Evolutionary conservation across 805 yeast species (phyloP).

Genomic region (Kuraishia molischiana): DNA sequence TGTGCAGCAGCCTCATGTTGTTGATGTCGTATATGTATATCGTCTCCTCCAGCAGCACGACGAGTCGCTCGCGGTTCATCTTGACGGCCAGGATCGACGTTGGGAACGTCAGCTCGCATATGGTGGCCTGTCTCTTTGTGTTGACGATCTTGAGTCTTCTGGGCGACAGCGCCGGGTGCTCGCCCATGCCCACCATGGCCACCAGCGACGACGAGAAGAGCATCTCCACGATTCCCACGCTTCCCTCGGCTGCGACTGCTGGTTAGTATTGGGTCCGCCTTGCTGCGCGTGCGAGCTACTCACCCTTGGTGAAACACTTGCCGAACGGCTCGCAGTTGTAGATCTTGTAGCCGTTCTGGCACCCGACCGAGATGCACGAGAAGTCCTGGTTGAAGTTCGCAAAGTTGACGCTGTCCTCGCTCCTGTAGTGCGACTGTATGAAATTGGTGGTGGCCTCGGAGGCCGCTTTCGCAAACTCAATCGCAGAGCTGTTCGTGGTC

Average conservation of each 20-base stretch:
- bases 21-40: constrained; percentile 85
- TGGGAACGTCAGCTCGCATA: constrained; percentile 88
- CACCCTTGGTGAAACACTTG: constrained; percentile 40
- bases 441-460: constrained; percentile 5
- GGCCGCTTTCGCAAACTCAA: constrained; percentile 4
- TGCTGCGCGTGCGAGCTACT: not conserved
- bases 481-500: constrained; percentile 5
- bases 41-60: constrained; percentile 78
- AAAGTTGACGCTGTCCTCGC: constrained; percentile 25
- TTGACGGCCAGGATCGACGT: constrained; percentile 65
- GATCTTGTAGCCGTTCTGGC: constrained; percentile 55
- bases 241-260: constrained; percentile 27
- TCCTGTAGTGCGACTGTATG: constrained; percentile 6
- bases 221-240: constrained; percentile 83
- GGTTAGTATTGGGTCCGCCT: too few species aligned
- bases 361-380: constrained; percentile 67
- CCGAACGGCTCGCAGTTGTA: constrained; percentile 85
- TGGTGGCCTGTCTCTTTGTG: constrained; percentile 57
- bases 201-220: constrained; percentile 77
- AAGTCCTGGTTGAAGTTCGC: constrained; percentile 85
- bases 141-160: constrained; percentile 75
- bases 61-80: constrained; percentile 73
- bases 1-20: constrained; percentile 74
- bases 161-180: constrained; percentile 67
- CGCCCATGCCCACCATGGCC: constrained; percentile 79